phyloP scores from a whole-genome alignment of 192 early-diverging fungal species.

The Backusella circina region DNA sequence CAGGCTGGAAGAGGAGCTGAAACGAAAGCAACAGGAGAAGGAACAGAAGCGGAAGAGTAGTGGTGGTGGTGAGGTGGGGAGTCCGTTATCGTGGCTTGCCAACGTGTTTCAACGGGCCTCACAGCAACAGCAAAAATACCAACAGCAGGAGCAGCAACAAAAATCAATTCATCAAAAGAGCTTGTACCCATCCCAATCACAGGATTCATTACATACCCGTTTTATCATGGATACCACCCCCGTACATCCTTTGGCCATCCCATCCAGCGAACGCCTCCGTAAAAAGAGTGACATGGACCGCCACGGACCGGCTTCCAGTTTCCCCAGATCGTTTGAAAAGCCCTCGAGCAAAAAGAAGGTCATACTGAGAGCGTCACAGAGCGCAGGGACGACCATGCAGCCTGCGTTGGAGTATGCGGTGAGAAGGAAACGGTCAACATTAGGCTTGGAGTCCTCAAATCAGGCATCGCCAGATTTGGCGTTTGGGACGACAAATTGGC shows the following conservation, averaged over 20 bases:
- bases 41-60: background rate
- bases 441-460: background rate
- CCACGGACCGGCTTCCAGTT: conserved; percentile 8
- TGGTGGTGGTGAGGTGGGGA: background rate
- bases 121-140: background rate
- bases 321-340: background rate
- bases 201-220: background rate
- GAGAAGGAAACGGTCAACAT: background rate
- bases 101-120: conserved; percentile 7
- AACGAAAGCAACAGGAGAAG: background rate
- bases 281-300: conserved; percentile 16
- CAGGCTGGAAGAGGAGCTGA: background rate
- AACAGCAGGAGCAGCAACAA: background rate
- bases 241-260: background rate
- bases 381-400: background rate
- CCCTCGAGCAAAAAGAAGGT: background rate
- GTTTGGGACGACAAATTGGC: conserved; percentile 12
- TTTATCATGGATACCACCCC: background rate
- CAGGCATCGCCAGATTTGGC: background rate
- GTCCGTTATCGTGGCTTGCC: background rate
- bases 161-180: background rate
- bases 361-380: background rate
- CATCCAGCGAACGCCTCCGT: background rate
- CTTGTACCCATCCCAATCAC: background rate
- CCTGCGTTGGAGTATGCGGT: conserved; percentile 11